Evolutionary conservation across 495 filamentous ascomycete genomes (phyloP).

Genomic region (Daldinia loculata): DNA sequence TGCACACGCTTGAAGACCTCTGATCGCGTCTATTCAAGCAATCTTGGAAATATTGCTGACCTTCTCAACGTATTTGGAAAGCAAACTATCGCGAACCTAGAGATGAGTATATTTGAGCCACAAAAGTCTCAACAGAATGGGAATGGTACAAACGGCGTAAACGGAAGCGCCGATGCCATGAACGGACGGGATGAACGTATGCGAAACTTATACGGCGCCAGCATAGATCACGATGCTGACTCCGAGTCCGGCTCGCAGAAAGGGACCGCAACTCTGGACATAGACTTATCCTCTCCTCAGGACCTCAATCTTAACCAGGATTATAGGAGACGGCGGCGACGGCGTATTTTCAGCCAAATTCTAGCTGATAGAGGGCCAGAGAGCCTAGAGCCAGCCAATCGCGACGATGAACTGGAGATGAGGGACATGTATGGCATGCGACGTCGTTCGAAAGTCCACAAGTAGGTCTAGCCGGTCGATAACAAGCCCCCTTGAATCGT

Average conservation of each 20-base stretch:
- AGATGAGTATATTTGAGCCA: slow-evolving; percentile 56
- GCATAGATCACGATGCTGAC: slow-evolving; percentile 21
- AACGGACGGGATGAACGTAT: slow-evolving; percentile 31
- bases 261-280: slow-evolving; percentile 58
- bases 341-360: slow-evolving; percentile 71
- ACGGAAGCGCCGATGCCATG: slow-evolving; percentile 29
- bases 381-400: slow-evolving; percentile 41
- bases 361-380: slow-evolving; percentile 54
- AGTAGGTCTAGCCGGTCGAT: slow-evolving; percentile 56
- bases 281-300: slow-evolving; percentile 65
- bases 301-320: slow-evolving; percentile 33
- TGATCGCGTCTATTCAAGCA: slow-evolving; percentile 53
- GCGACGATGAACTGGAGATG: slow-evolving; percentile 42
- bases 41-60: slow-evolving; percentile 71
- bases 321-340: slow-evolving; percentile 46
- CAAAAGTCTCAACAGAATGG: slow-evolving; percentile 27
- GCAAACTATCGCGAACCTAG: slow-evolving; percentile 80
- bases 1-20: slow-evolving; percentile 73
- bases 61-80: slow-evolving; percentile 78
- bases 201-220: slow-evolving; percentile 17
- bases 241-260: slow-evolving; percentile 44
- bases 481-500: neutral
- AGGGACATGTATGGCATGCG: slow-evolving; percentile 48
- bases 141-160: slow-evolving; percentile 34
- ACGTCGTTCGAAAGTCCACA: slow-evolving; percentile 64